These are phyloP conservation scores for Aspergillus conjunctus DNA, from an alignment of 495 filamentous ascomycete genomes.

Conservation along the genomic window DNA sequence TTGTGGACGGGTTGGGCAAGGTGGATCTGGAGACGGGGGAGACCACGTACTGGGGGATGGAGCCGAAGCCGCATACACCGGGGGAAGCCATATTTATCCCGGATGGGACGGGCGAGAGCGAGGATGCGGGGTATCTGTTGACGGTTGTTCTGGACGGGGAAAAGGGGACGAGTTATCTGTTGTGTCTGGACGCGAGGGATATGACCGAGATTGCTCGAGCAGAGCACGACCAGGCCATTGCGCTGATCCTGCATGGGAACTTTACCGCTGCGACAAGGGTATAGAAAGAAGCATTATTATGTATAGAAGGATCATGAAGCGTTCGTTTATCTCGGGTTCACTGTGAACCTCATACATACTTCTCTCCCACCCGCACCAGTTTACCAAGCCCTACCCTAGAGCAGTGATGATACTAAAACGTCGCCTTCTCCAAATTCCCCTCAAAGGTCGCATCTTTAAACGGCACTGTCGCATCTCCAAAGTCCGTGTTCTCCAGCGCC, in stretches of 20 bases:
- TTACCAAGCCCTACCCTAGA: background rate
- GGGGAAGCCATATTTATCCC: constrained; percentile 22
- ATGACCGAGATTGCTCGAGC: constrained; percentile 23
- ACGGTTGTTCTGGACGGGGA: constrained; percentile 23
- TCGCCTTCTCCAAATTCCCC: constrained; percentile 40
- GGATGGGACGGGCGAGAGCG: constrained; percentile 8
- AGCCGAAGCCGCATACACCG: constrained; percentile 20
- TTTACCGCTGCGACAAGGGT: background rate
- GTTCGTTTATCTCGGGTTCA: no score
- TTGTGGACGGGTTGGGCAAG: constrained; percentile 19
- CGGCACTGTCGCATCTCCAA: constrained; percentile 47
- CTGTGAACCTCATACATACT: no score
- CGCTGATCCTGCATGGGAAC: constrained; percentile 18
- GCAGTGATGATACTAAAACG: constrained; percentile 28
- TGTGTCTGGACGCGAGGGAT: constrained; percentile 17
- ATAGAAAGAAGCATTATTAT: background rate
- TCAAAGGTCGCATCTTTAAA: constrained; percentile 47
- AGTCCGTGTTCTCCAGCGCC: constrained; percentile 46
- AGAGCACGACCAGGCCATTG: constrained; percentile 9
- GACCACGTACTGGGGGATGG: constrained; percentile 7
- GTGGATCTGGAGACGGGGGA: constrained; percentile 18
- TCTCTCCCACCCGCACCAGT: background rate
- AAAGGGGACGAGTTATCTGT: constrained; percentile 20
- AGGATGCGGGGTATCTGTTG: constrained; percentile 22
- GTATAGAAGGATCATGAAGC: no score